A percentile compares a stretch with the other conserved stretches of the same genome.
Conservation (phyloP, 305 asterid species). For the Fraxinus platypoda region DNA sequence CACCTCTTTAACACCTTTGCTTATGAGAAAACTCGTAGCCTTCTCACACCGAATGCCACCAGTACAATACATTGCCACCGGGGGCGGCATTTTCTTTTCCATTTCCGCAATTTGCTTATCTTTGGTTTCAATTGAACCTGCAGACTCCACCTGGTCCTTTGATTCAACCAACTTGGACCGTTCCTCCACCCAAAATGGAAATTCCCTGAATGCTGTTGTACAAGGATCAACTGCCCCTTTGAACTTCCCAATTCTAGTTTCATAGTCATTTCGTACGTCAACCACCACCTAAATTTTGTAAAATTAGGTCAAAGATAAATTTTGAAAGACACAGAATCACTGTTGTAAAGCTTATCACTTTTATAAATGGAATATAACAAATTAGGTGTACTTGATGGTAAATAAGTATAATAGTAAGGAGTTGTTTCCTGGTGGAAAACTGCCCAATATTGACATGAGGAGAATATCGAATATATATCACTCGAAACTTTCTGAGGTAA, state of each 20-base stretch:
- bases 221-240: constrained; percentile 87
- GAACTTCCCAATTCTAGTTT: constrained; percentile 93
- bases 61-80: constrained; percentile 96
- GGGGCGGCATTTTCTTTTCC: constrained; percentile 53
- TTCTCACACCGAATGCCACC: constrained; percentile 98
- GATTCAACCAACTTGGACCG: constrained; percentile 40
- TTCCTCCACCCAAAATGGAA: constrained; percentile 83
- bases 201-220: constrained; percentile 81
- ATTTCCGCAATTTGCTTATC: constrained; percentile 37
- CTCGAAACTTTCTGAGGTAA: neutral
- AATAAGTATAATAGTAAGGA: neutral
- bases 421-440: neutral
- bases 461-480: neutral
- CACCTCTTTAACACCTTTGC: constrained; percentile 72
- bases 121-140: constrained; percentile 30
- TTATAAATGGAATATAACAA: neutral
- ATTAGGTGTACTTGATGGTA: neutral
- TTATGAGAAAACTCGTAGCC: constrained; percentile 86
- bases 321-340: neutral
- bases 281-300: constrained; percentile 62
- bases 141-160: constrained; percentile 29
- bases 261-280: constrained; percentile 91
- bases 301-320: constrained; percentile 4
- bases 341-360: neutral
- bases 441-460: neutral